These are phyloP conservation scores for Flammula alnicola DNA, from an alignment of 1,284 basidiomycete genomes.

Conservation along the genomic window DNA sequence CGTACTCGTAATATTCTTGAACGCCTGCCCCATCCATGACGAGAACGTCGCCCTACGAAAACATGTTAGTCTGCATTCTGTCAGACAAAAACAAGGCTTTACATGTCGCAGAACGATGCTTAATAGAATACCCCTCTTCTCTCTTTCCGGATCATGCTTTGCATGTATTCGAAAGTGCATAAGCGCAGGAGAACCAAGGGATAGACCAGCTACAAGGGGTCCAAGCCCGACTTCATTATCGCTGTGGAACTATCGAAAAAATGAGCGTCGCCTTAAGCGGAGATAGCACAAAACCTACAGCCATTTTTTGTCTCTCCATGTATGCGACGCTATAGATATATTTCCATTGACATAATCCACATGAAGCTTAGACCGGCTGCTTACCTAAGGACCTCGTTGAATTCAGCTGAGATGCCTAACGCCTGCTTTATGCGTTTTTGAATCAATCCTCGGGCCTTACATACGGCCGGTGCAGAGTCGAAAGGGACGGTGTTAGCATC, in stretches of 20 bases:
- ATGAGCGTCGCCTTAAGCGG: background rate
- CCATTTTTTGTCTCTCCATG: constrained; percentile 82
- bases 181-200: constrained; percentile 69
- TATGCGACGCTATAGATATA: constrained; percentile 60
- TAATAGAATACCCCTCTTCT: constrained; percentile 44
- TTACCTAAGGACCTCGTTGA: constrained; percentile 77
- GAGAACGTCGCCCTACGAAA: constrained; percentile 69
- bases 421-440: constrained; percentile 51
- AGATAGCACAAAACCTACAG: constrained; percentile 50
- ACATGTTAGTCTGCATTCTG: constrained; percentile 2
- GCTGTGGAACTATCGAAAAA: constrained; percentile 67
- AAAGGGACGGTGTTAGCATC: constrained; percentile 72
- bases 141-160: constrained; percentile 38
- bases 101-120: constrained; percentile 71
- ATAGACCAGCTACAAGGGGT: constrained; percentile 71
- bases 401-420: constrained; percentile 40
- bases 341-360: constrained; percentile 1
- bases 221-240: constrained; percentile 76
- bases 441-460: constrained; percentile 60
- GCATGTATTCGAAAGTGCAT: constrained; percentile 72
- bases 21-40: constrained; percentile 74
- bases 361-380: background rate
- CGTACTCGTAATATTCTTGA: constrained; percentile 74
- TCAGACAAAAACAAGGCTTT: constrained; percentile 28
- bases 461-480: constrained; percentile 60